Base-by-base conservation (phyloP, 1,284 basidiomycete genomes). In the Cryptococcus floricola region DNA sequence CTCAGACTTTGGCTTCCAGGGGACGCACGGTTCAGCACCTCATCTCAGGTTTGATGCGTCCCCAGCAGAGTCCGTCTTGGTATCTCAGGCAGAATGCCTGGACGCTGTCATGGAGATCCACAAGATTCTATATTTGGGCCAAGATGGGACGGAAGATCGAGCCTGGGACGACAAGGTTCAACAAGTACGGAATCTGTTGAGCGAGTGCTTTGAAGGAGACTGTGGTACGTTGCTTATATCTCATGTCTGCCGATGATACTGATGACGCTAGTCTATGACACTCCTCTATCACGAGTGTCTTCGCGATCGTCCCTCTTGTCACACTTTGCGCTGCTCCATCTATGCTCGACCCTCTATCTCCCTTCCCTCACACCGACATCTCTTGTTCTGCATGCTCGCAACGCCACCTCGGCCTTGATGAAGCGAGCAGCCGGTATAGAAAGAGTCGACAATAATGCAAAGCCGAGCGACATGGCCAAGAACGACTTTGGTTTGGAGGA, bases 291-390 rank as follows among this genome's bases (percentile, higher is more conserved):
- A 23, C 57, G 60, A n/a, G 46, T 70, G 6, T 57, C 67, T 0
- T 65, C 62, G 3, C 60, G 68, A n/a, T 61, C 66, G 53, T 60
- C 66, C 8, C 56, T 72, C 39, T 55, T 73, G 28, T 60, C 64
- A 9, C 69, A 68, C 55, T 70, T 69, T 55, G 59, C 59, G 25
- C 67, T 71, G 27, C 61, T 69, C 18, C 65, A 70, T 42, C 62
- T 72, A n/a, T 45, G 67, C 25, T 61, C 65, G n/a, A 62, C 63
- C 10, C 49, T 58, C 2, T 69, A 66, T 48, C 37, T 73, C 18
- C 73, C 69, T 12, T 58, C 63, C 2, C 48, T 67, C 43, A 65
- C 64, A 4, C 70, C 69, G 0, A 56, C 55, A 3, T 55, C 60
- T 1, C 37, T 69, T 14, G 44, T 67, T 7, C 49, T 57, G 18